A percentile compares a stretch with the other conserved stretches of the same genome.
Conservation (phyloP, 176 grass and related monocot species). For the Tuctoria greenei region DNA sequence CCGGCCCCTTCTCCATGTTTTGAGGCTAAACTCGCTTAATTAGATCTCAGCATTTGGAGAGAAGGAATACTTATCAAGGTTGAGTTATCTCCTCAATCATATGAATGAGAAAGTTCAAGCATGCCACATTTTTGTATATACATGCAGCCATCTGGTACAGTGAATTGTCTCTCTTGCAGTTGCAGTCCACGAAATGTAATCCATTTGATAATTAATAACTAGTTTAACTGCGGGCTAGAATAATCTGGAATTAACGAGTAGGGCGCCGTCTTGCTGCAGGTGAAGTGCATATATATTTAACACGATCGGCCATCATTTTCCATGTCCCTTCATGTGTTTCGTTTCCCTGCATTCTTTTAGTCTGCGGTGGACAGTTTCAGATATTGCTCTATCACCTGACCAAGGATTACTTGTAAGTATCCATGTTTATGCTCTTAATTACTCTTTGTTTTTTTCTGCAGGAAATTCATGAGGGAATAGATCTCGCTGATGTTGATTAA, state of each 20-base stretch:
- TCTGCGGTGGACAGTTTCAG: too few relatives aligned
- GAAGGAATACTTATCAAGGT: not conserved
- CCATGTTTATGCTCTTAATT: slow-evolving; percentile 7
- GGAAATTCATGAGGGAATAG: slow-evolving; percentile 85
- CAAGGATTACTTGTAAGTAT: too few relatives aligned
- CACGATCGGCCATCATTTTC: not conserved
- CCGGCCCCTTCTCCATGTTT: slow-evolving; percentile 44
- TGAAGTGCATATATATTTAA: slow-evolving; percentile 19
- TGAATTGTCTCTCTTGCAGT: too few relatives aligned
- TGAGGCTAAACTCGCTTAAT: not conserved
- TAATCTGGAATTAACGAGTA: slow-evolving; percentile 17
- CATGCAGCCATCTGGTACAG: not conserved
- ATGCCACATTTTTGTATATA: slow-evolving; percentile 15
- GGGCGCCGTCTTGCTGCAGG: slow-evolving; percentile 32
- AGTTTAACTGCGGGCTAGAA: slow-evolving; percentile 8
- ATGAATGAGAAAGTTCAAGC: not conserved
- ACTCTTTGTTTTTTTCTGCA: slow-evolving; percentile 39
- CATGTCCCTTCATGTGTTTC: slow-evolving; percentile 2
- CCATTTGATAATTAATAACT: slow-evolving; percentile 17
- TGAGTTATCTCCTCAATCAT: slow-evolving; percentile 1
- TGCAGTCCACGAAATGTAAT: not conserved
- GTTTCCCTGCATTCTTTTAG: too few relatives aligned
- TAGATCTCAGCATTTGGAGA: not conserved
- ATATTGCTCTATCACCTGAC: too few relatives aligned
- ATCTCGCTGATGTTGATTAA: slow-evolving; percentile 58